These are phyloP conservation scores for Linderina pennispora DNA, from an alignment of 192 early-diverging fungal genomes.

Conservation along the genomic window DNA sequence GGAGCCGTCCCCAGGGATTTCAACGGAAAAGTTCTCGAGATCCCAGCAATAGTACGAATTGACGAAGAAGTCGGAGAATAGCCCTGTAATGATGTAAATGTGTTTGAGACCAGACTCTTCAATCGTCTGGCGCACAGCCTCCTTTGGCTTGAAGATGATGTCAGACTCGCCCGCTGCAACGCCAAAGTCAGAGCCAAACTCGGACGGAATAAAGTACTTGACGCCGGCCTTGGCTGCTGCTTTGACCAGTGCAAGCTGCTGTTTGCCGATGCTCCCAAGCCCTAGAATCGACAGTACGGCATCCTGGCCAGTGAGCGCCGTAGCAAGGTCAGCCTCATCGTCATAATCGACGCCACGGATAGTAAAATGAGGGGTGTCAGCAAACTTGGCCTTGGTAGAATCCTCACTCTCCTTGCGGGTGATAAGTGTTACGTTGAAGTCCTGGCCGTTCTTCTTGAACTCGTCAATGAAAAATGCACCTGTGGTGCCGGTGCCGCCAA, in stretches of 20 bases:
- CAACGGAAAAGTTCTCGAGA: neutral
- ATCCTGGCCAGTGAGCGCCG: neutral
- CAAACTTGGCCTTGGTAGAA: neutral
- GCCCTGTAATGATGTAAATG: neutral
- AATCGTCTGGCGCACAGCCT: neutral
- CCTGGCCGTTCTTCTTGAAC: constrained; percentile 1
- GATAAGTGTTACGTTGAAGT: constrained; percentile 1
- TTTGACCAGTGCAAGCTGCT: neutral
- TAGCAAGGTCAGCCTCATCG: neutral
- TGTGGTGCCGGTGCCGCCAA: neutral
- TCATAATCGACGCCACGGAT: neutral
- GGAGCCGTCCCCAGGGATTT: neutral
- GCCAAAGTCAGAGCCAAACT: neutral
- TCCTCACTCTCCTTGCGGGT: constrained; percentile 3
- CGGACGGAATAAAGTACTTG: constrained; percentile 1
- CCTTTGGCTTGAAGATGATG: neutral
- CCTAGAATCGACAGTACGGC: neutral
- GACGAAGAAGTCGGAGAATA: neutral
- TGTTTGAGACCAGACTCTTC: neutral
- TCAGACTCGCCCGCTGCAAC: neutral
- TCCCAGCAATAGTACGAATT: neutral
- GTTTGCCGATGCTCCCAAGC: too few relatives aligned
- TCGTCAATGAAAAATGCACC: neutral
- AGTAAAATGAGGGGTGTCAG: neutral
- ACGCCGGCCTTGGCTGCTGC: neutral